phyloP scores from a whole-genome alignment of 345 rosid species.

The Pistacia atlantica region DNA sequence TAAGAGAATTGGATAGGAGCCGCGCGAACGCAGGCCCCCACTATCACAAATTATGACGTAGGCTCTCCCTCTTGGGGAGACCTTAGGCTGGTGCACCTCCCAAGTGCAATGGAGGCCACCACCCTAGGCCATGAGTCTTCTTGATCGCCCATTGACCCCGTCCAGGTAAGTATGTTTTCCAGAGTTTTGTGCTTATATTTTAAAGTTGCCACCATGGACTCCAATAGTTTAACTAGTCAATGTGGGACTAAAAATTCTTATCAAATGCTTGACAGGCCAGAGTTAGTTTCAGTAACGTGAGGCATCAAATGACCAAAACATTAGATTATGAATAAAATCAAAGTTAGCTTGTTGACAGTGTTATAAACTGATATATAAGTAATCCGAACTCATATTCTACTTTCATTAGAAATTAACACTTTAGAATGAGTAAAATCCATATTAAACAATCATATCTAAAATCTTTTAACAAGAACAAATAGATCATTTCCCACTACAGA shows the following conservation, averaged over 20 bases:
- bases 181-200: not conserved
- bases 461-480: no score
- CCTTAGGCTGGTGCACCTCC: slow-evolving; percentile 20
- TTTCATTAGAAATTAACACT: no score
- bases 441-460: no score
- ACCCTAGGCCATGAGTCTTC: slow-evolving; percentile 20
- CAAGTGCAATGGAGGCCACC: slow-evolving; percentile 23
- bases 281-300: no score
- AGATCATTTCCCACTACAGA: no score
- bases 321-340: no score
- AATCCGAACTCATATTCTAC: no score
- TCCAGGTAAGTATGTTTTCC: slow-evolving; percentile 18
- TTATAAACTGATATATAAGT: no score
- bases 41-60: slow-evolving; percentile 56
- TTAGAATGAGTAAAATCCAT: no score
- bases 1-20: not conserved
- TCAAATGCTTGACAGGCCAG: no score
- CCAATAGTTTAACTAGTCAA: not conserved
- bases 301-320: no score
- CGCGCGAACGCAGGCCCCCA: slow-evolving; percentile 64
- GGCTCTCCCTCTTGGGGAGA: slow-evolving; percentile 48
- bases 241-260: not conserved
- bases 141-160: slow-evolving; percentile 26
- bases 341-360: no score
- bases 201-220: not conserved